Base-by-base conservation (phyloP, 148 eudicot species). In the Agrostemma githago region DNA sequence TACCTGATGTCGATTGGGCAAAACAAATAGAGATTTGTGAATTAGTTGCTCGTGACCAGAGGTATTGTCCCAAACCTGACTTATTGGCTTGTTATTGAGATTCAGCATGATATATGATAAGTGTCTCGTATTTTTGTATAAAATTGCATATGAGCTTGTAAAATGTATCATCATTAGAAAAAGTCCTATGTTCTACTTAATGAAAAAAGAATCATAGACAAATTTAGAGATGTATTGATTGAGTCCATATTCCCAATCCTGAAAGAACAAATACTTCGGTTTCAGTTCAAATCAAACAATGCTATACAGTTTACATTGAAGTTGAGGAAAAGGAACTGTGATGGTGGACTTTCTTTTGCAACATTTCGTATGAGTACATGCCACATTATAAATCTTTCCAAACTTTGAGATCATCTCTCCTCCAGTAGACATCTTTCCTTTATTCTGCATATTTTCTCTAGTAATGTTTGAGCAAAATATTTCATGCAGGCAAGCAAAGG, bases 11-110 rank as follows among this genome's bases (percentile, higher is more conserved):
- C 81, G 93, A 95, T 74, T 95, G 99, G 99, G 81, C 89, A 16
- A 92, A 87, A 74, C 87, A 85, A 86, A 95, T 95, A 62, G 90
- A 90, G 81, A 95, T 92, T 68, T 95, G 99, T 84, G 99, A 95
- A 81, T 68, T 87, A 69, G 97, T 86, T 68, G 91, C 94, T 54
- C 82, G 66, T 57, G 97, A 95, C 81, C 88, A 86, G 71, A 87
- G 90, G 98, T 93, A 83, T 66, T 60, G 43, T 53, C 57, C 61
- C 16, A 14, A 14, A 51, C 39, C 69, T 67, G 61, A 54, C 43
- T 46, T 68, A 56, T 65, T 59, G 26, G 5, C 56, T 19, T 46
- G 66, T 69, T 54, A 34, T 4, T 70, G 60, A 43, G 6, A 61
- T 61, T 65, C 11, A 61, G 10, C 61, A 21, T 34, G 67, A 68